A percentile compares a stretch with the other conserved stretches of the same genome.
Conservation (phyloP, 192 early-diverging fungal species). For the Endogone sp. region DNA sequence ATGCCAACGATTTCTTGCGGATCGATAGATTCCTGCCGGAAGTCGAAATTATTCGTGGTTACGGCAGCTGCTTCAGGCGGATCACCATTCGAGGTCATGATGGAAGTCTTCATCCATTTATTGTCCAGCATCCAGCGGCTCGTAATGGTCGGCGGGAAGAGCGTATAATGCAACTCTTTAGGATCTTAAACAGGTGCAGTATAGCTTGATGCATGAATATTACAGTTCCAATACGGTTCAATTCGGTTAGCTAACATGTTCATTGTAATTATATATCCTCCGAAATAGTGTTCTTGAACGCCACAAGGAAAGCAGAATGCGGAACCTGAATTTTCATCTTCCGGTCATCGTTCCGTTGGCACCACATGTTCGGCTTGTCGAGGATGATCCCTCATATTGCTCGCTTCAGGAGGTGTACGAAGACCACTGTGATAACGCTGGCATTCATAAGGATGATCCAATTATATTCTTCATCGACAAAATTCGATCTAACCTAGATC, state of each 20-base stretch:
- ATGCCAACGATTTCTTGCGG: slow-evolving; percentile 86
- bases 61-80: slow-evolving; percentile 69
- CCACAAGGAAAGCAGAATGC: slow-evolving; percentile 75
- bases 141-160: slow-evolving; percentile 92
- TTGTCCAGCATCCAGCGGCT: slow-evolving; percentile 91
- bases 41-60: slow-evolving; percentile 78
- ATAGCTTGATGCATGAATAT: too few species aligned
- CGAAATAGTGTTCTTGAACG: slow-evolving; percentile 70
- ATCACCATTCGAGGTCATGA: slow-evolving; percentile 90
- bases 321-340: slow-evolving; percentile 77
- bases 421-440: slow-evolving; percentile 67
- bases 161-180: slow-evolving; percentile 90
- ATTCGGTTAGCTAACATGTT: too few species aligned
- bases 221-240: too few species aligned
- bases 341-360: slow-evolving; percentile 93
- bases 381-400: slow-evolving; percentile 87
- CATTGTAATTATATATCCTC: too few species aligned
- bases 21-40: slow-evolving; percentile 95
- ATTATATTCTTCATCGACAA: slow-evolving; percentile 75
- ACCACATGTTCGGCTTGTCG: slow-evolving; percentile 86
- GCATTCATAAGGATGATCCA: slow-evolving; percentile 84
- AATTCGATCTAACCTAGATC: slow-evolving; percentile 59
- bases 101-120: slow-evolving; percentile 85
- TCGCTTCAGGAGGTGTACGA: slow-evolving; percentile 95
- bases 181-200: slow-evolving; percentile 74